Conservation (phyloP, 148 eudicot species). For the Rheum nobile region DNA sequence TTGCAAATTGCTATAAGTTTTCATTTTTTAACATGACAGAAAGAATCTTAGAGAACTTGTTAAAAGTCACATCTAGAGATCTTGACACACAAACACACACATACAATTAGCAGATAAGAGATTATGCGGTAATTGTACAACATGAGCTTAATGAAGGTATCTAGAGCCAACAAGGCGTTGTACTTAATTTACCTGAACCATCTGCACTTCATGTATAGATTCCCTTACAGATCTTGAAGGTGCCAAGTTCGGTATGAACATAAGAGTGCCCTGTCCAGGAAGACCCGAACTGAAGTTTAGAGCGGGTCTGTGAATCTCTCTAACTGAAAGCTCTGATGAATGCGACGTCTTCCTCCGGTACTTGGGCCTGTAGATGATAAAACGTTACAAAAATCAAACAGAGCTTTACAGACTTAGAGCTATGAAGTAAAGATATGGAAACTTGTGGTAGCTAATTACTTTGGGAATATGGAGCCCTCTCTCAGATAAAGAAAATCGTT, state of each 20-base stretch:
- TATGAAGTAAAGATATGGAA: neutral
- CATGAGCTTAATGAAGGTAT: neutral
- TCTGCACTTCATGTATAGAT: conserved; percentile 69
- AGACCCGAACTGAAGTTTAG: conserved; percentile 18
- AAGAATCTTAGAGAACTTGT: neutral
- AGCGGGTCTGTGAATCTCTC: conserved; percentile 19
- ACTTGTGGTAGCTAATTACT: conserved; percentile 27
- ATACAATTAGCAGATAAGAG: neutral
- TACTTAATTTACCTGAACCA: conserved; percentile 67
- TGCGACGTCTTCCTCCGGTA: conserved; percentile 54
- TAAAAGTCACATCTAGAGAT: neutral
- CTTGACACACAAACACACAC: neutral
- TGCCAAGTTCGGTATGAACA: conserved; percentile 54
- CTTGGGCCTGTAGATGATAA: conserved; percentile 40
- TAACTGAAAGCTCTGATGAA: conserved; percentile 37
- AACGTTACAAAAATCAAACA: neutral
- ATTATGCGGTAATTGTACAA: neutral
- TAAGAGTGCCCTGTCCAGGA: conserved; percentile 29
- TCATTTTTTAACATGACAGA: neutral
- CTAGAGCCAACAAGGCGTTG: neutral
- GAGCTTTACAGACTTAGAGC: conserved; percentile 4
- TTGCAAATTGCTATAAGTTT: neutral
- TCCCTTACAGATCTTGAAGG: conserved; percentile 70
- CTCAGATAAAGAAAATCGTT: conserved; percentile 93
- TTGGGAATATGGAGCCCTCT: conserved; percentile 86